A percentile compares a stretch with the other conserved stretches of the same genome.
Conservation (phyloP, 1,284 basidiomycete species). For the Trametes versicolor region DNA sequence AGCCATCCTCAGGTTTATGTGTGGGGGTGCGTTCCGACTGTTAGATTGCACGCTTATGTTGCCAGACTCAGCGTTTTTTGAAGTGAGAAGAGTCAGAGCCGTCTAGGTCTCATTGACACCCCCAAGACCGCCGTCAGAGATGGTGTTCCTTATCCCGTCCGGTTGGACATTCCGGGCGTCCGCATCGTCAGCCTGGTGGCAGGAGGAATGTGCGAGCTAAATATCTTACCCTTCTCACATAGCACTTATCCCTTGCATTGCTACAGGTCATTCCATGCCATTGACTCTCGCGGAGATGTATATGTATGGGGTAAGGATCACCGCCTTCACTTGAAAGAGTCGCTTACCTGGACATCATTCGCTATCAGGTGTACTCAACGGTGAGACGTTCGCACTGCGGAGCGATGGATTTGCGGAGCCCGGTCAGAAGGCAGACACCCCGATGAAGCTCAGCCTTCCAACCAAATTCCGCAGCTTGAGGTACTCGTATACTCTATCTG, state of each 20-base stretch:
- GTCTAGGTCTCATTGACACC: conserved; percentile 61
- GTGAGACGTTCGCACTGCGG: conserved; percentile 50
- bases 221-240: background rate
- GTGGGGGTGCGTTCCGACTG: conserved; percentile 74
- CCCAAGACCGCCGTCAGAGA: conserved; percentile 50
- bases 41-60: too few species aligned
- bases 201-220: conserved; percentile 75
- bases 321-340: background rate
- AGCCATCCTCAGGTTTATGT: conserved; percentile 70
- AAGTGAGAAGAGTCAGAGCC: conserved; percentile 66
- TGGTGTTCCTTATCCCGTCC: conserved; percentile 68
- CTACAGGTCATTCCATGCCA: conserved; percentile 80
- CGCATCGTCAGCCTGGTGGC: conserved; percentile 81
- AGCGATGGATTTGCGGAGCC: conserved; percentile 67
- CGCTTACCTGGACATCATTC: conserved; percentile 7
- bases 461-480: conserved; percentile 67
- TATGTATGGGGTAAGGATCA: conserved; percentile 81
- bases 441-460: conserved; percentile 67
- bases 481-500: conserved; percentile 45
- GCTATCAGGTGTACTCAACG: conserved; percentile 68
- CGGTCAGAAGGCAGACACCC: conserved; percentile 58
- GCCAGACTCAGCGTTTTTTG: background rate
- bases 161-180: conserved; percentile 63
- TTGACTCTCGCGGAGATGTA: conserved; percentile 78
- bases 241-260: conserved; percentile 12